Evolutionary conservation across 306 rosid genomes (phyloP).

Genomic region (Quercus glauca): DNA sequence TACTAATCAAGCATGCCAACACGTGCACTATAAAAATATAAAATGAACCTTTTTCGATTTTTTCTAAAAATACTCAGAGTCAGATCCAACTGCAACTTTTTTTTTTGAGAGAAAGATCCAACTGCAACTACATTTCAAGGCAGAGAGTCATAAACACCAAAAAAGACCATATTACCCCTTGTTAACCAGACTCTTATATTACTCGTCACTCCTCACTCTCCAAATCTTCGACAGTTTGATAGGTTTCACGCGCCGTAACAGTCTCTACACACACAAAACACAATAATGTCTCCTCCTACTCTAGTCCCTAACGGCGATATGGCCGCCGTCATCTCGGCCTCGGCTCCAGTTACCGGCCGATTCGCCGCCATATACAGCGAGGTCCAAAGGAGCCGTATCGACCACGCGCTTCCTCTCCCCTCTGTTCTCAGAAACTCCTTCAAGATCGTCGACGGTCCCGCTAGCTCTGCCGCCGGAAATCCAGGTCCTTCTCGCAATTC

Average conservation of each 20-base stretch:
- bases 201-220: not conserved
- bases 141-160: constrained; percentile 13
- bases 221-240: not conserved
- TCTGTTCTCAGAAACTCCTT: constrained; percentile 68
- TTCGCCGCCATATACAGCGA: constrained; percentile 73
- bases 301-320: constrained; percentile 41
- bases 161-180: constrained; percentile 35
- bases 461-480: constrained; percentile 91
- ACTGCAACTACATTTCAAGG: constrained; percentile 1
- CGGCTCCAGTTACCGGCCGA: constrained; percentile 42
- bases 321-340: constrained; percentile 12
- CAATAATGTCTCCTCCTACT: constrained; percentile 55
- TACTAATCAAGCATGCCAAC: not conserved
- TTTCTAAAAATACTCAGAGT: not conserved
- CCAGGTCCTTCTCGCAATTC: constrained; percentile 50
- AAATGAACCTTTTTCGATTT: not conserved
- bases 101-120: too few species aligned
- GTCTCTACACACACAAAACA: not conserved
- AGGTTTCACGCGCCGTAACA: constrained; percentile 20
- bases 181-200: not conserved
- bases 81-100: not conserved
- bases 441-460: constrained; percentile 76
- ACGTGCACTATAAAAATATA: not conserved
- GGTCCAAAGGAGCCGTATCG: constrained; percentile 78
- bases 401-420: constrained; percentile 78